Evolutionary conservation across 2,329 filamentous ascomycete genomes (phyloP), one percentile per base, ranked within the genome.

Genomic region (Aurifilum marmelostoma): DNA sequence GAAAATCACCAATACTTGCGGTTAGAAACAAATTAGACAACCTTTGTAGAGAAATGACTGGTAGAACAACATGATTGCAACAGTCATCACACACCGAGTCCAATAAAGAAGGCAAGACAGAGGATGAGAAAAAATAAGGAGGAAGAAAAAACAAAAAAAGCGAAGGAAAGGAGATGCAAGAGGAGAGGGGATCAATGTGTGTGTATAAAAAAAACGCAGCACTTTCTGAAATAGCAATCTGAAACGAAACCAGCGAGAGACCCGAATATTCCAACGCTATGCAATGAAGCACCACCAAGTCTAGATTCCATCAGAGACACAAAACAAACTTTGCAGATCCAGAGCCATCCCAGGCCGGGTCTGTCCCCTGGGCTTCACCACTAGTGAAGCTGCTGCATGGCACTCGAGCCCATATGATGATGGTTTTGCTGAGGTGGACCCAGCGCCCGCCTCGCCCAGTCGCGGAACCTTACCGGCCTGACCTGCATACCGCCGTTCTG

Each of bases 401-500:
- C 66, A 69, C 8, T 52, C 21, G 62, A 59, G 37, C 63, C 61
- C 27, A 69, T 34, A 27, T 37, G 43, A 34, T 29, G 43, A 11
- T 63, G 68, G 59, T 61, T 24, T 52, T 58, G 43, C 11, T 21
- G 67, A 43, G 52, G 29, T 37, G 65, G 71, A 14, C 76, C 77
- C 85, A 85, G 88, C 5, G 79, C 77, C n/a, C 76, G 75, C 67
- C 79, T 76, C 50, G 91, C 75, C 88, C 88, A 91, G 58, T 83
- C 78, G 68, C 80, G 79, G 73, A 91, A 88, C 2, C 75, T 78
- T 68, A 83, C 78, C 0, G 88, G 85, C 60, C 80, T 80, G 16
- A 89, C 69, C 50, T 81, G 75, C 16, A 84, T 79, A 5, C 77
- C 72, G 5, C 78, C 72, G 71, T 72, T 78, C 18, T 73, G 75